Base-by-base conservation (phyloP, 805 yeast genomes). In the Lachancea meyersii region DNA sequence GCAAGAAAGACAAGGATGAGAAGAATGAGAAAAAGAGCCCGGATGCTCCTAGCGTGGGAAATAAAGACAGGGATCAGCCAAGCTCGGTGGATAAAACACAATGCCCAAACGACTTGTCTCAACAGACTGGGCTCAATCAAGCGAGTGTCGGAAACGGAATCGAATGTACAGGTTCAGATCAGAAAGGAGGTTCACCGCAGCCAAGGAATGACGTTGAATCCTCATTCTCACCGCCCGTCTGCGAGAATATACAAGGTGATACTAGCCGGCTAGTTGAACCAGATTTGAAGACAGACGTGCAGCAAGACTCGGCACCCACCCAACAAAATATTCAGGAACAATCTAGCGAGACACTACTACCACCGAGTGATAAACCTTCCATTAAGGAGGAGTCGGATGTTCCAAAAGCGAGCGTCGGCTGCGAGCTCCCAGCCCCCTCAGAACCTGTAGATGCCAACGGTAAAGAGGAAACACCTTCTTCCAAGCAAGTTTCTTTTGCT, bases 1-100 rank as follows among this genome's bases (percentile, higher is more conserved):
- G 71, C 70, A 49, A 73, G 65, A 54, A 70, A 66, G 60, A 72
- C 65, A 55, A 53, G 50, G 31, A 60, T 54, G 34, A 62, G 45
- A 64, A 48, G 28, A 44, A 44, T 8, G 41, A 38, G 11, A 39
- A 18, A 21, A 26, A 23, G 21, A 21, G 21, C 20, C 5, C 20
- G 4, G 32, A 27, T 16, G n/a, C 3, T n/a, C 24, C 22, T 13
- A 36, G 14, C 10, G 17, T 8, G 4, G 30, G n/a, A 14, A 10
- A 4, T 30, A 18, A 17, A 5, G 9, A 30, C 6, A 10, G 5
- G 5, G 5, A 4, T 14, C 28, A 26, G 13, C n/a, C n/a, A n/a
- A n/a, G n/a, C n/a, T n/a, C n/a, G n/a, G n/a, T n/a, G n/a, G n/a
- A n/a, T n/a, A n/a, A n/a, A n/a, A n/a, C n/a, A n/a, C n/a, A n/a